Conservation (phyloP, 2,329 filamentous ascomycete species). For the Fusarium coicis region DNA sequence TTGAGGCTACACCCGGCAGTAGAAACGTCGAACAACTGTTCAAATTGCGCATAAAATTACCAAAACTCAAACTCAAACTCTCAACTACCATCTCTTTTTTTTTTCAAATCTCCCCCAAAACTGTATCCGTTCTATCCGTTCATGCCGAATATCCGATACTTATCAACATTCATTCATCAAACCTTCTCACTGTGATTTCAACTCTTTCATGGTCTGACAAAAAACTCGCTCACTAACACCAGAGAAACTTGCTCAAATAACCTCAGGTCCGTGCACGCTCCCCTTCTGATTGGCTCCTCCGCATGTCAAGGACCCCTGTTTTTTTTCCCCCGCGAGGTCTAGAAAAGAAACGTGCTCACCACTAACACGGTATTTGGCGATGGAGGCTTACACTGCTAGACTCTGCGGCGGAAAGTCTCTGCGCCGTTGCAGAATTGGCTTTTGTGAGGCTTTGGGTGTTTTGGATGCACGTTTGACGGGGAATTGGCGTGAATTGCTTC, state of each 20-base stretch:
- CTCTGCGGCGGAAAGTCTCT: background rate
- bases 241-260: constrained; percentile 54
- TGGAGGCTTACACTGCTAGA: background rate
- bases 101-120: background rate
- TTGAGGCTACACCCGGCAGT: background rate
- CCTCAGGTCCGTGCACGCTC: constrained; percentile 44
- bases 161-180: background rate
- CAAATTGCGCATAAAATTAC: background rate
- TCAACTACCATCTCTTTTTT: background rate
- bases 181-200: background rate
- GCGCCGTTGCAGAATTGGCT: no score
- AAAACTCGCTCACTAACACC: constrained; percentile 28
- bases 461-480: background rate
- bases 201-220: background rate
- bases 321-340: constrained; percentile 3
- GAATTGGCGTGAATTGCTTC: background rate
- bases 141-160: constrained; percentile 31
- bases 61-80: background rate
- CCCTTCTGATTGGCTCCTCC: constrained; percentile 32
- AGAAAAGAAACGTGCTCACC: constrained; percentile 17
- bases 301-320: constrained; percentile 26
- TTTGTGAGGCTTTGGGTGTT: background rate
- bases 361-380: constrained; percentile 19
- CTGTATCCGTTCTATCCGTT: constrained; percentile 27
- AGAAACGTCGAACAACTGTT: background rate